Evolutionary conservation across 2,329 filamentous ascomycete genomes (phyloP), one percentile per base, ranked within the genome.

Genomic region (Alternaria atra): DNA sequence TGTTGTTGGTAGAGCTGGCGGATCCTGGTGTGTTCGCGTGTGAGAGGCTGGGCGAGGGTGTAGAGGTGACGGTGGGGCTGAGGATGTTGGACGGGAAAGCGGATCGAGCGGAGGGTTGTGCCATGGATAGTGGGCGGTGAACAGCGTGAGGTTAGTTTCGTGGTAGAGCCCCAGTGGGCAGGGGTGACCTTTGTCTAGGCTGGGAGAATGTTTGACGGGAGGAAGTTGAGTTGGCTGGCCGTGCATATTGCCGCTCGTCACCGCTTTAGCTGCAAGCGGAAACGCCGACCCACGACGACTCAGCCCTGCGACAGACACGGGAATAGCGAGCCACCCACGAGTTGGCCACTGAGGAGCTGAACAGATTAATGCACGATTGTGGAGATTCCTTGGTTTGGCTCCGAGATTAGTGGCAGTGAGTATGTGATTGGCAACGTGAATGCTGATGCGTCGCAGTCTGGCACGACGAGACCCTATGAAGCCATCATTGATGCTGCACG

Each of bases 1-100:
- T 93, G 75, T 91, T 92, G 80, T 90, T 91, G 79, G 87, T 89
- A 50, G 86, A 80, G 63, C 81, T 81, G 27, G 84, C 84, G 37
- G 80, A 79, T 10, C 84, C 84, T 50, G 84, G 83, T 51, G 81
- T 75, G 60, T 62, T 64, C 82, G 81, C 73, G 61, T 47, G 58
- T 15, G 58, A 46, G 46, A 66, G 63, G 83, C 85, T 46, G 75
- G 83, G 74, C 68, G 77, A 78, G 69, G 70, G 78, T 62, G 79
- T 76, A 37, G 75, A 65, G 58, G 71, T 55, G 46, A 65, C 43
- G 64, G 77, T 75, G 57, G 75, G 63, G 59, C 61, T 60, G 58
- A 66, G 56, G 37, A 63, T 63, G 63, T 44, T 64, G 44, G 71
- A 54, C 60, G 71, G 60, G 60, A 69, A 55, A 66, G 67, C 50